Conservation (phyloP, 345 rosid genomes). For the Microcos paniculata region DNA sequence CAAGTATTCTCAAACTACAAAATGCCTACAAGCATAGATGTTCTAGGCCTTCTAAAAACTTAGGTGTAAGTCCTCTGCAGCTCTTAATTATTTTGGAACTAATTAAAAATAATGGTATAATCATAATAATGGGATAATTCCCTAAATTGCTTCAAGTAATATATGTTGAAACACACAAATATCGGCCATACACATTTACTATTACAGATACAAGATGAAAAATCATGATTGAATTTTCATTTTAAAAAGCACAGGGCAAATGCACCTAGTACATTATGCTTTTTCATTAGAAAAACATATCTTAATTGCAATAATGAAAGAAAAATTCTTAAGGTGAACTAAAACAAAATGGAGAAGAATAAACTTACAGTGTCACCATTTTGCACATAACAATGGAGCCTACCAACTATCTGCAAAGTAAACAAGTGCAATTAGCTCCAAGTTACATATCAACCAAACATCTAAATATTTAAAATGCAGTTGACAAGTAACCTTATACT, state of each 20-base stretch:
- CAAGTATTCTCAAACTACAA: background rate
- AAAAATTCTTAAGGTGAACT: slow-evolving; percentile 1
- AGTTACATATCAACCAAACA: background rate
- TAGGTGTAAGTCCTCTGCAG: background rate
- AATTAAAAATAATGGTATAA: background rate
- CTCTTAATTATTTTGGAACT: background rate
- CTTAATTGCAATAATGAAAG: background rate
- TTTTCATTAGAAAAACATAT: background rate
- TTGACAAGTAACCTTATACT: background rate
- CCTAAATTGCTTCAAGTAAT: background rate
- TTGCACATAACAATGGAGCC: slow-evolving; percentile 61
- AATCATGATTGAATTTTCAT: background rate
- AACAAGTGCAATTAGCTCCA: slow-evolving; percentile 13
- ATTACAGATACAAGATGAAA: too few relatives aligned
- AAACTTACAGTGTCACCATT: slow-evolving; percentile 58
- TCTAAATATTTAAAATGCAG: background rate
- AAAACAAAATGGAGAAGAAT: background rate
- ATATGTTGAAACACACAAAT: background rate
- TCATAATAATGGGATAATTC: background rate
- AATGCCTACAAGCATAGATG: background rate
- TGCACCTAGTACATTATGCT: background rate
- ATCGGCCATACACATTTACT: too few relatives aligned
- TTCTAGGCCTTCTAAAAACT: background rate
- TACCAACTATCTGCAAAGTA: slow-evolving; percentile 54
- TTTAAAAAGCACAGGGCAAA: too few relatives aligned